Evolutionary conservation across 768 basidiomycete species (phyloP).

Genomic region (Psilocybe cyanescens): DNA sequence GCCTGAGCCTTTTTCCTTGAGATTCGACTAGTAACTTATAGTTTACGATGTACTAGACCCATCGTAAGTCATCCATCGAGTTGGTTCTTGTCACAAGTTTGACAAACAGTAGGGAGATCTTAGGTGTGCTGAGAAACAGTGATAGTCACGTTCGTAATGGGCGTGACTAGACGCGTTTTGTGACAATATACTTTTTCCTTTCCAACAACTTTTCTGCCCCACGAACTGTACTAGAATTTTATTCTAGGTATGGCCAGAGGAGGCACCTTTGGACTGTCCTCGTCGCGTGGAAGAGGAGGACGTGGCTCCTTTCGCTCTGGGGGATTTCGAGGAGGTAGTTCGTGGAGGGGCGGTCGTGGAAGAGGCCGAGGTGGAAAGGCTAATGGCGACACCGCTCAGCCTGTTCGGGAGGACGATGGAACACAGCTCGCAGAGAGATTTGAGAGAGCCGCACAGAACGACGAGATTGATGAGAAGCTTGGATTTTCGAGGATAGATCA

Average conservation of each 20-base stretch:
- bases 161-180: constrained; percentile 27
- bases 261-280: constrained; percentile 60
- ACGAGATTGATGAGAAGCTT: constrained; percentile 93
- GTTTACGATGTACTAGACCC: too few relatives aligned
- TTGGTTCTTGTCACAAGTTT: too few relatives aligned
- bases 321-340: constrained; percentile 47
- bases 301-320: constrained; percentile 39
- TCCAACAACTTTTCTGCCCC: background rate
- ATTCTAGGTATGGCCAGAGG: constrained; percentile 51
- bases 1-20: too few relatives aligned
- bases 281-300: constrained; percentile 44
- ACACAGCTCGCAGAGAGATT: constrained; percentile 86
- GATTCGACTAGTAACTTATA: too few relatives aligned
- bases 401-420: constrained; percentile 87
- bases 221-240: background rate
- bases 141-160: background rate
- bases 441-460: constrained; percentile 72
- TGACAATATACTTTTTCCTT: constrained; percentile 17
- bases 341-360: constrained; percentile 60
- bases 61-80: too few relatives aligned
- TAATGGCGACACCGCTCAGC: constrained; percentile 48
- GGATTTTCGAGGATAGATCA: constrained; percentile 86
- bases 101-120: too few relatives aligned
- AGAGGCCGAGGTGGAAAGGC: constrained; percentile 50
- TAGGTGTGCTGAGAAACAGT: background rate